Percentiles rank a stretch among this genome's conserved stretches.
Conservation (phyloP, 2,329 filamentous ascomycete genomes). For the Basipetospora chlamydospora region DNA sequence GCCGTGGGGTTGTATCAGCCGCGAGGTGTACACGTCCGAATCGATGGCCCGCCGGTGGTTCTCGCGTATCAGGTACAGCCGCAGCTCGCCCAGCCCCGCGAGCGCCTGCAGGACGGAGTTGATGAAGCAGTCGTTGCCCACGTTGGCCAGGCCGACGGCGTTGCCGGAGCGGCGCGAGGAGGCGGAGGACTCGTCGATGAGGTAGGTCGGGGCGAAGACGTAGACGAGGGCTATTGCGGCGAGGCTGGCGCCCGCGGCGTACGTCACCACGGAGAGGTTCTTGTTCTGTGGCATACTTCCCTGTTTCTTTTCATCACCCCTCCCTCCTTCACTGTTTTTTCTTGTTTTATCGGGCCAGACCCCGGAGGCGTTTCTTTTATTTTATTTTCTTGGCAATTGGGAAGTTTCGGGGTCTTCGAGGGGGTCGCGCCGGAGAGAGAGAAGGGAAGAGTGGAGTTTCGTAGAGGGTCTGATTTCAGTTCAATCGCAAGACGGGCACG, state of each 20-base stretch:
- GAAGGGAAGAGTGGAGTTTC: background rate
- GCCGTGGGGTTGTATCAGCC: slow-evolving; percentile 34
- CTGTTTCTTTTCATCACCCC: background rate
- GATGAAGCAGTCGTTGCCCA: slow-evolving; percentile 93
- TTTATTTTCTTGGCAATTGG: background rate
- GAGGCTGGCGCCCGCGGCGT: slow-evolving; percentile 88
- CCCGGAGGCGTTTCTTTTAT: background rate
- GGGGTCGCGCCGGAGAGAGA: background rate
- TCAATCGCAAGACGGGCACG: too few species aligned
- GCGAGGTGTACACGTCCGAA: slow-evolving; percentile 53
- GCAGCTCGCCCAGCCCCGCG: slow-evolving; percentile 76
- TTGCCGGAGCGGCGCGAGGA: slow-evolving; percentile 54
- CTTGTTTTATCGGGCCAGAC: too few species aligned
- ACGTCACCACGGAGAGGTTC: slow-evolving; percentile 45
- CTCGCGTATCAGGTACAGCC: slow-evolving; percentile 84
- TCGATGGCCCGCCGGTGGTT: slow-evolving; percentile 73
- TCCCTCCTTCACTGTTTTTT: too few species aligned
- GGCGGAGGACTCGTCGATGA: slow-evolving; percentile 60
- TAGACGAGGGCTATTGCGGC: slow-evolving; percentile 92
- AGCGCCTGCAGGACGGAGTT: slow-evolving; percentile 92
- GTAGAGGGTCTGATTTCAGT: background rate
- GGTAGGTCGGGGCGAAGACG: slow-evolving; percentile 94
- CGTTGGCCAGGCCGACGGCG: slow-evolving; percentile 77
- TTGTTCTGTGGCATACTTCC: background rate
- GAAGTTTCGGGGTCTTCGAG: background rate